These are phyloP conservation scores for Ceratobasidium papillatum DNA, from an alignment of 1,284 basidiomycete genomes.

Conservation along the genomic window DNA sequence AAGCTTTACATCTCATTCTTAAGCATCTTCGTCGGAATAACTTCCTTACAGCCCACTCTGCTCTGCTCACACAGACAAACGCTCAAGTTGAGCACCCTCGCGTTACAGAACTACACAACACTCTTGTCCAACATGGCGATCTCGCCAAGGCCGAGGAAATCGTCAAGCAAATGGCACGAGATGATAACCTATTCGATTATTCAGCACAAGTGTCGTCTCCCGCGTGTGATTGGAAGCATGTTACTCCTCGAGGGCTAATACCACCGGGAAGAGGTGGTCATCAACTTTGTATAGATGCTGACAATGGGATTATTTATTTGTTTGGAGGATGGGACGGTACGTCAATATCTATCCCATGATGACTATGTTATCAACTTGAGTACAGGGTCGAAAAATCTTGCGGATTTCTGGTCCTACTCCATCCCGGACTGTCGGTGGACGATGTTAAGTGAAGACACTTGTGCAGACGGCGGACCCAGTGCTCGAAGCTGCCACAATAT, in stretches of 20 bases:
- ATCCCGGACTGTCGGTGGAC: slow-evolving; percentile 71
- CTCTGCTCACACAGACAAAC: slow-evolving; percentile 66
- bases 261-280: slow-evolving; percentile 76
- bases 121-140: slow-evolving; percentile 71
- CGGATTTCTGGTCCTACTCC: slow-evolving; percentile 83
- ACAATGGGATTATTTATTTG: slow-evolving; percentile 71
- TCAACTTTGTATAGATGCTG: slow-evolving; percentile 80
- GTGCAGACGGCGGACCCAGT: slow-evolving; percentile 68
- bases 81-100: slow-evolving; percentile 75
- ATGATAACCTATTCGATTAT: slow-evolving; percentile 64
- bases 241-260: slow-evolving; percentile 63
- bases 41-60: slow-evolving; percentile 70
- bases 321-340: slow-evolving; percentile 84
- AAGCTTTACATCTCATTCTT: slow-evolving; percentile 71
- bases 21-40: slow-evolving; percentile 82
- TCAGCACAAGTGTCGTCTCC: slow-evolving; percentile 50
- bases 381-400: slow-evolving; percentile 60
- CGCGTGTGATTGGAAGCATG: slow-evolving; percentile 11
- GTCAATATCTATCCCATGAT: background rate
- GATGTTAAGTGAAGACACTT: slow-evolving; percentile 65
- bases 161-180: slow-evolving; percentile 58
- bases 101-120: slow-evolving; percentile 70
- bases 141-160: slow-evolving; percentile 68
- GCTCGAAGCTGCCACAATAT: slow-evolving; percentile 84
- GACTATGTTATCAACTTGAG: slow-evolving; percentile 7